Evolutionary conservation across 345 rosid genomes (phyloP), one percentile per base, ranked within the genome.

Genomic region (Aurinia saxatilis): DNA sequence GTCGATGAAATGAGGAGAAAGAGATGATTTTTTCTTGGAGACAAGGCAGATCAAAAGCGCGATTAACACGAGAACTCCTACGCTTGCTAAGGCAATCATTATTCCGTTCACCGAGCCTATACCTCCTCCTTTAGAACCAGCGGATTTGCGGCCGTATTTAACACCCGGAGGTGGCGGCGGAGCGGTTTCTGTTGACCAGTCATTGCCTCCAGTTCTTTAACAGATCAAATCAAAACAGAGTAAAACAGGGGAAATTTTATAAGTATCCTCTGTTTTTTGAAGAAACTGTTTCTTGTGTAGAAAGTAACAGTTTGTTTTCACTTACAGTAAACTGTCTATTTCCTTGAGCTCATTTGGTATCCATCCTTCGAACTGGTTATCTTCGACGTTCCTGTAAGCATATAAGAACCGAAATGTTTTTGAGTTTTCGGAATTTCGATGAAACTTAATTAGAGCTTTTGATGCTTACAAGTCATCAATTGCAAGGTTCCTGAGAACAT

Each of bases 81-180:
- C 5, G 70, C 85, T 60, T 64, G 82, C 66, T 25, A 48, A 64
- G 15, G 77, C 87, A 25, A 90, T 71, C 57, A 80, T 42, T 5
- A 81, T 1, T 67, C 82, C 89, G 14, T 38, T 81, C 31, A 68
- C 30, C 27, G 65, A n/a, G 44, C 62, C 60, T 21, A 79, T 58
- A 19, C 66, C 36, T 58, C 66, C 36, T 58, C 60, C 62, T 1
- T 45, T 50, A 18, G 77, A 64, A 40, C 42, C 63, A 0, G 60
- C 36, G 2, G 68, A 33, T 68, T 68, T 63, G 0, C 65, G 62
- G 16, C 73, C 59, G 27, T 78, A 76, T 44, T 53, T 72, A 14
- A 57, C 75, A 39, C 95, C 93, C 2, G 95, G 91, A 0, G 96
- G 96, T 65, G 96, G 91, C n/a, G 96, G 91, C 21, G 95, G 93